Evolutionary conservation across 371 early-diverging fungal species (phyloP).

Genomic region (Mortierella sp.): DNA sequence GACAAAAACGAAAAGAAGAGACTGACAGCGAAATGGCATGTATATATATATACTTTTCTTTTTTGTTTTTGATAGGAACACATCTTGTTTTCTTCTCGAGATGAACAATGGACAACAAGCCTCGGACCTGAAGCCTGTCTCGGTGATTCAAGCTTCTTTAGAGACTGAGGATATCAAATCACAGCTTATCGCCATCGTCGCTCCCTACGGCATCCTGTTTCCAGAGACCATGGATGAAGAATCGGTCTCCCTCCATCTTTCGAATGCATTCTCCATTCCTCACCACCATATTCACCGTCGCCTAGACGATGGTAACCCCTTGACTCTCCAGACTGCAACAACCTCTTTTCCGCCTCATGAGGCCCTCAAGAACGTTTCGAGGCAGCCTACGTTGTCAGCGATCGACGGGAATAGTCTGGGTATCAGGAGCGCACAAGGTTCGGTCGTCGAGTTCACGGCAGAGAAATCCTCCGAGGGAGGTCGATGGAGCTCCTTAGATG

Average conservation of each 20-base stretch:
- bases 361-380: background rate
- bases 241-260: background rate
- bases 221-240: background rate
- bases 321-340: background rate
- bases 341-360: background rate
- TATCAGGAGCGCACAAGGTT: background rate
- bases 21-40: background rate
- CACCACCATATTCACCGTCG: background rate
- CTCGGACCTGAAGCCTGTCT: background rate
- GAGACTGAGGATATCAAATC: constrained; percentile 24
- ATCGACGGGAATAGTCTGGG: background rate
- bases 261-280: background rate
- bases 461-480: background rate
- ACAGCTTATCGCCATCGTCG: constrained; percentile 22
- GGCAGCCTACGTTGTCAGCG: background rate
- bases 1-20: background rate
- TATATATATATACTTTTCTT: background rate
- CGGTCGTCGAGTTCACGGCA: background rate
- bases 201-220: constrained; percentile 24
- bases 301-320: background rate
- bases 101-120: background rate
- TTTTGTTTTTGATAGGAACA: background rate
- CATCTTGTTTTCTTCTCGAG: background rate
- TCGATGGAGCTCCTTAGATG: background rate
- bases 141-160: background rate